phyloP scores from a whole-genome alignment of 2,329 filamentous ascomycete species.

The Claviceps pazoutovae region DNA sequence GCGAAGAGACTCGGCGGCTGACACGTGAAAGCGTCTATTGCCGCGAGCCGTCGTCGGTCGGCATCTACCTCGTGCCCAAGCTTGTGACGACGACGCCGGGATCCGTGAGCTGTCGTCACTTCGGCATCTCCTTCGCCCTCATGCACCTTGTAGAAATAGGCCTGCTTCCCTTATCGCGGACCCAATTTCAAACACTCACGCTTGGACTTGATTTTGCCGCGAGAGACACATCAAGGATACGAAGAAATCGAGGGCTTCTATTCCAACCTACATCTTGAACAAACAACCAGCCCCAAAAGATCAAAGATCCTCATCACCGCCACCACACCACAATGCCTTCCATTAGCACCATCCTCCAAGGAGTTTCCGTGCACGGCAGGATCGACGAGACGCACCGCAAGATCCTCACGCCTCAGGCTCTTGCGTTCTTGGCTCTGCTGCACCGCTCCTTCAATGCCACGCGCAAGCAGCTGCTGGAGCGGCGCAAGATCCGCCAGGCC shows the following conservation, averaged over 20 bases:
- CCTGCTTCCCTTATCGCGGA: too few relatives aligned
- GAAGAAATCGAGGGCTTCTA: too few relatives aligned
- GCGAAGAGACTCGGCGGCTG: background rate
- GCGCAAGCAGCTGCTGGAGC: slow-evolving; percentile 77
- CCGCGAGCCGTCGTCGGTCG: too few relatives aligned
- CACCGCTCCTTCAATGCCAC: slow-evolving; percentile 88
- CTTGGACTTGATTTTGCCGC: background rate
- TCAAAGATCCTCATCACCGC: background rate
- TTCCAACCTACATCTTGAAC: too few relatives aligned
- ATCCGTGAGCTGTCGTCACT: background rate
- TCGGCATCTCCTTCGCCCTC: background rate
- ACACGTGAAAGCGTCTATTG: background rate
- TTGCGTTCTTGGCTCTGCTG: slow-evolving; percentile 83
- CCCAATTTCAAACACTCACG: too few relatives aligned
- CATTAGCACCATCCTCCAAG: slow-evolving; percentile 67
- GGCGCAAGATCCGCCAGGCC: slow-evolving; percentile 72
- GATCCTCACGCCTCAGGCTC: slow-evolving; percentile 81
- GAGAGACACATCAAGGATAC: too few relatives aligned
- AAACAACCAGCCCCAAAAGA: background rate
- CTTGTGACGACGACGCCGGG: background rate
- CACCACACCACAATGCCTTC: slow-evolving; percentile 40
- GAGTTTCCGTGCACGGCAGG: slow-evolving; percentile 72
- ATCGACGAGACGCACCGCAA: slow-evolving; percentile 70
- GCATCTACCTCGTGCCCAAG: too few relatives aligned
- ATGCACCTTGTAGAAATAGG: too few relatives aligned